Percentiles rank a stretch among this genome's conserved stretches.
Evolutionary conservation across 2,329 filamentous ascomycete species (phyloP).

Genomic region (Amylocarpus encephaloides): DNA sequence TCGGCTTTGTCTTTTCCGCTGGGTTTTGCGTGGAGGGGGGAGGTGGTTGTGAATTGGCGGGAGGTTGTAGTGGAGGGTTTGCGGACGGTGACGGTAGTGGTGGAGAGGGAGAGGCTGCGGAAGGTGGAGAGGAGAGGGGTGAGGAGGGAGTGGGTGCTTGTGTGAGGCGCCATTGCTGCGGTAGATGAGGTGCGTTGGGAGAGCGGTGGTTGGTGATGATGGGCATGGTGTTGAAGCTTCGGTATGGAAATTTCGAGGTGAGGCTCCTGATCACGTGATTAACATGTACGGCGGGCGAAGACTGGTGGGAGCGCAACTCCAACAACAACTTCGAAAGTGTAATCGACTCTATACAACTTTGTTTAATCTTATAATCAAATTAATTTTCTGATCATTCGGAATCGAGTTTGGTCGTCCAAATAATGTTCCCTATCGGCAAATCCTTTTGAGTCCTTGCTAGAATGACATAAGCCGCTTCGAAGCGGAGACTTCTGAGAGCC

Average conservation of each 20-base stretch:
- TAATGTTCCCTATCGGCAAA: no score
- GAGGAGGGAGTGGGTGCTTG: slow-evolving; percentile 22
- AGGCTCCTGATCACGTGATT: no score
- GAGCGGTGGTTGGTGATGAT: not conserved
- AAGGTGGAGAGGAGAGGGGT: slow-evolving; percentile 22
- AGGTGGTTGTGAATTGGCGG: slow-evolving; percentile 20
- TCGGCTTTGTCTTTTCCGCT: slow-evolving; percentile 16
- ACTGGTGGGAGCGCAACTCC: no score
- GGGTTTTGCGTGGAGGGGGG: slow-evolving; percentile 4
- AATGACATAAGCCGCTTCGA: no score
- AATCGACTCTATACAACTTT: no score
- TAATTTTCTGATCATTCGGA: no score
- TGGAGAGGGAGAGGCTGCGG: slow-evolving; percentile 10
- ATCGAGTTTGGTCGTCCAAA: no score
- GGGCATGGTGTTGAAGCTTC: not conserved
- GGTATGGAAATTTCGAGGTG: not conserved
- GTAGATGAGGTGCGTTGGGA: not conserved
- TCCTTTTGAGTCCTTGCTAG: no score
- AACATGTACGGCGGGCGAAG: not conserved
- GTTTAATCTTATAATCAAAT: no score
- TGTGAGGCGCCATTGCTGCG: slow-evolving; percentile 17
- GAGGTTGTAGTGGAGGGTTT: not conserved
- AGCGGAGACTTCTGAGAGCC: no score
- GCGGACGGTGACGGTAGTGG: slow-evolving; percentile 1
- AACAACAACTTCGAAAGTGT: not conserved